Evolutionary conservation across 2,329 filamentous ascomycete species (phyloP).

Genomic region (Pyrenochaeta sp.): DNA sequence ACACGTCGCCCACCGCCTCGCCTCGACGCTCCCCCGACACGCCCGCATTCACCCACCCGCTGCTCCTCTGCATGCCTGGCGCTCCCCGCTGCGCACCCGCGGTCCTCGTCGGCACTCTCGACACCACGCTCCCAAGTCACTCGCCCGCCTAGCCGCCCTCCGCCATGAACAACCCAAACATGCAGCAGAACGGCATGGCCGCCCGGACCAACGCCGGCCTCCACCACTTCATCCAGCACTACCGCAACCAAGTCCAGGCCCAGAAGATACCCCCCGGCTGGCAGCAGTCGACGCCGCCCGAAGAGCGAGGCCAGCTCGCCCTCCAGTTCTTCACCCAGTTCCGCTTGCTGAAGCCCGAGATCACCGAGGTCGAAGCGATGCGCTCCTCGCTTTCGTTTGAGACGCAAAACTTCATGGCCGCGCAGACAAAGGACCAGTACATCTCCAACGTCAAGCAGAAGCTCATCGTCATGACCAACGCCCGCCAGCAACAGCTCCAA

Average conservation of each 20-base stretch:
- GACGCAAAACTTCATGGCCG: conserved; percentile 32
- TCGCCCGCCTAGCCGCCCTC: conserved; percentile 8
- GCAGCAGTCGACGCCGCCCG: conserved; percentile 40
- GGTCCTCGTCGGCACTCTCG: conserved; percentile 26
- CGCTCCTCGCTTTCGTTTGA: conserved; percentile 39
- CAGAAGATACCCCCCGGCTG: conserved; percentile 39
- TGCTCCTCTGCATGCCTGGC: conserved; percentile 28
- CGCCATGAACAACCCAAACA: conserved; percentile 46
- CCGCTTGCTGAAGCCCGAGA: conserved; percentile 42
- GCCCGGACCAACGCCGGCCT: conserved; percentile 25
- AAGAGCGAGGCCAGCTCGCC: conserved; percentile 42
- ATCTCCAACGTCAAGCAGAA: conserved; percentile 36
- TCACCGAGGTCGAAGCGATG: conserved; percentile 36
- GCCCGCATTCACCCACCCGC: conserved; percentile 1
- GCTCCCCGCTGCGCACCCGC: conserved; percentile 17
- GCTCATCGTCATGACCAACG: conserved; percentile 35
- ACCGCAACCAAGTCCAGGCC: conserved; percentile 34
- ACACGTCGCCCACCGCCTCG: conserved; percentile 4
- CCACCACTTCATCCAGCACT: conserved; percentile 38
- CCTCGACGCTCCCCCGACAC: conserved; percentile 2
- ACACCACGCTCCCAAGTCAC: conserved; percentile 6
- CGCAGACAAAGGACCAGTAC: conserved; percentile 43
- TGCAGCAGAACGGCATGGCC: conserved; percentile 34
- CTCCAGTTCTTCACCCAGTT: conserved; percentile 44
- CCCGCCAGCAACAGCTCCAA: conserved; percentile 38